These are phyloP conservation scores for Sporothrix brasiliensis DNA, from an alignment of 2,329 filamentous ascomycete genomes.

Conservation along the genomic window DNA sequence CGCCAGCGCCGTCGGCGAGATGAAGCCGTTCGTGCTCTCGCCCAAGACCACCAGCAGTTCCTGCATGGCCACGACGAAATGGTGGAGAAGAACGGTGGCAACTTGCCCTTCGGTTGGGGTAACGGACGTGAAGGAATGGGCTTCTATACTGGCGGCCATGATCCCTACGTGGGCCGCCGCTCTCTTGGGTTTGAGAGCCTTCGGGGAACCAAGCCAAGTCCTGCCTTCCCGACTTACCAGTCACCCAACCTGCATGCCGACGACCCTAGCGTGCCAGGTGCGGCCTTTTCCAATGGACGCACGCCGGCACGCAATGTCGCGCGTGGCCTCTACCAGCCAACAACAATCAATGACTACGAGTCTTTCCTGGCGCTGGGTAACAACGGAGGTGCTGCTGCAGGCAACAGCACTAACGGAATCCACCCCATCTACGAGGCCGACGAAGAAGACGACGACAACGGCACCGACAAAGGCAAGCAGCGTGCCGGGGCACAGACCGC, in stretches of 20 bases:
- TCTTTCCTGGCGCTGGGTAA: conserved; percentile 35
- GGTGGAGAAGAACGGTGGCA: conserved; percentile 46
- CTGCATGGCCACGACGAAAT: conserved; percentile 52
- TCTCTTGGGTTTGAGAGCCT: conserved; percentile 57
- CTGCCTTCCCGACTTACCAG: conserved; percentile 31
- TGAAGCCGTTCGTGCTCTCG: conserved; percentile 52
- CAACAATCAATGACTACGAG: conserved; percentile 41
- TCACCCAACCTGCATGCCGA: conserved; percentile 19
- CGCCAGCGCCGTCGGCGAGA: conserved; percentile 47
- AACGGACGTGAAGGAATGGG: conserved; percentile 34
- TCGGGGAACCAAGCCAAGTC: conserved; percentile 41
- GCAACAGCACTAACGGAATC: conserved; percentile 48
- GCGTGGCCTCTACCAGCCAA: conserved; percentile 46
- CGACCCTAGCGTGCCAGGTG: conserved; percentile 6
- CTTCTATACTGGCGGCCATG: conserved; percentile 54
- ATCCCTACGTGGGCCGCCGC: conserved; percentile 45
- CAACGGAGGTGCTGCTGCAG: conserved; percentile 21
- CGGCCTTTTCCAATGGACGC: conserved; percentile 35
- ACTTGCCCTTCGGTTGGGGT: conserved; percentile 42
- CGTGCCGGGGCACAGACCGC: not conserved
- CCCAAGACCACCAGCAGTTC: conserved; percentile 55
- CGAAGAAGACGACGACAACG: conserved; percentile 51
- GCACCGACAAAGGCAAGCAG: conserved; percentile 37
- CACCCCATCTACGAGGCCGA: conserved; percentile 64
- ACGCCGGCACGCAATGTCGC: conserved; percentile 41